Evolutionary conservation across 345 rosid genomes (phyloP).

Genomic region (Euphorbia tirucalli): DNA sequence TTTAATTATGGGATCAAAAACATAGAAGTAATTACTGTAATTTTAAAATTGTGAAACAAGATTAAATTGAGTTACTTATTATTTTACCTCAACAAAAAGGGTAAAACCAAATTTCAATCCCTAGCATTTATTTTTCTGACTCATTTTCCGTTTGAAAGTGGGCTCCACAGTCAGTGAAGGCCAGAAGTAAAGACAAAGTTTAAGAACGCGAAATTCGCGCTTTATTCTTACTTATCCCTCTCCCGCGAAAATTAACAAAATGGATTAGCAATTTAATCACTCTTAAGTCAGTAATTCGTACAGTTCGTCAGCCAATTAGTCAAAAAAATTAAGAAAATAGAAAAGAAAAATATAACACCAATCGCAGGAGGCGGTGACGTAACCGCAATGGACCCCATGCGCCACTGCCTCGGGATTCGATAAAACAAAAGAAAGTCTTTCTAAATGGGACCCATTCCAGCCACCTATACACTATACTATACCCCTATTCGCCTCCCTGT

Average conservation of each 20-base stretch:
- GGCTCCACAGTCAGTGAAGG: not conserved
- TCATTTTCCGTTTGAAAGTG: too few species aligned
- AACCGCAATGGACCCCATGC: conserved; percentile 7
- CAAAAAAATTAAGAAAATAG: not conserved
- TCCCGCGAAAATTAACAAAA: conserved; percentile 8
- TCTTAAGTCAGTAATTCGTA: not conserved
- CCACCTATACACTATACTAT: not conserved
- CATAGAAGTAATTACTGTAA: too few species aligned
- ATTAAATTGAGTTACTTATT: too few species aligned
- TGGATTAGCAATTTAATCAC: too few species aligned
- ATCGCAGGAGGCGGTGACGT: conserved; percentile 8
- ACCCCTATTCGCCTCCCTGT: not conserved
- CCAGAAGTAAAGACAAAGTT: conserved; percentile 3
- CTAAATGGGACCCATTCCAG: conserved; percentile 6
- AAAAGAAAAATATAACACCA: not conserved
- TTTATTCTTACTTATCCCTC: conserved; percentile 3
- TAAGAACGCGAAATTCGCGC: not conserved
- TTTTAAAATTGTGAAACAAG: too few species aligned
- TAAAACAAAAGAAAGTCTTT: not conserved
- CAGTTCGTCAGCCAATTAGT: not conserved
- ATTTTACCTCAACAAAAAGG: too few species aligned
- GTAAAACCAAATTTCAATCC: too few species aligned
- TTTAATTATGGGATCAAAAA: too few species aligned
- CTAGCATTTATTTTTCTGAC: too few species aligned
- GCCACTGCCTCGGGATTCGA: conserved; percentile 26